Evolutionary conservation across 2,329 filamentous ascomycete genomes (phyloP), one percentile per base, ranked within the genome.

Genomic region (Ophiostoma sp.): DNA sequence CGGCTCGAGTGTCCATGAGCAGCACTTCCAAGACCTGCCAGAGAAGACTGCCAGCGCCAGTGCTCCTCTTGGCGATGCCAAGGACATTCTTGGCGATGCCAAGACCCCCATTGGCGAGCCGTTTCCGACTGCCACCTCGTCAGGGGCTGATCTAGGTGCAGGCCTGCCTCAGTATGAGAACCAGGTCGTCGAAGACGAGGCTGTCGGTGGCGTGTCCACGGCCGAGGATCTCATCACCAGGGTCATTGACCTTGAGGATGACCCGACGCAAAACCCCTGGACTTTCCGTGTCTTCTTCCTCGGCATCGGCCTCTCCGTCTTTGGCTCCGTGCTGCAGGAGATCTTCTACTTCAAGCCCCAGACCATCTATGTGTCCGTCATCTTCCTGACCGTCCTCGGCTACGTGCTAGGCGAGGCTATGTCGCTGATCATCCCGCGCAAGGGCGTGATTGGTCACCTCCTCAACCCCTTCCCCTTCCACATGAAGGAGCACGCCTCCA

Each of bases 261-360:
- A 73, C 67, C 70, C 72, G 47, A 70, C 68, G 4, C 69, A 70
- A 42, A 72, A 69, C 49, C 72, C 72, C 5, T 73, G 70, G 69
- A 72, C 72, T 0, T 70, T 73, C 47, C 69, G 72, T 12, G 66
- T 69, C 2, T 70, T 70, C 11, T 69, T 70, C 63, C 44, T 70
- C 12, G 69, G 69, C 58, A 44, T 69, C 49, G 65, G 73, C 60
- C 68, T 80, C 6, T 75, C 77, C 12, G 69, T 72, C 27, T 78
- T 79, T 65, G 78, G 76, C n/a, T 76, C 76, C 18, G 77, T 79
- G 5, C 74, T 83, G 5, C 76, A 77, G 49, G 77, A 78, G 45
- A 82, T 83, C 68, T 83, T 78, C 72, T 78, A 79, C 66, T 82
- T 82, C 76, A 82, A 82, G 72, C 81, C 81, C 1, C 81, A 82